Evolutionary conservation across 257 asterid genomes (phyloP).

Genomic region (Solanum commersonii): DNA sequence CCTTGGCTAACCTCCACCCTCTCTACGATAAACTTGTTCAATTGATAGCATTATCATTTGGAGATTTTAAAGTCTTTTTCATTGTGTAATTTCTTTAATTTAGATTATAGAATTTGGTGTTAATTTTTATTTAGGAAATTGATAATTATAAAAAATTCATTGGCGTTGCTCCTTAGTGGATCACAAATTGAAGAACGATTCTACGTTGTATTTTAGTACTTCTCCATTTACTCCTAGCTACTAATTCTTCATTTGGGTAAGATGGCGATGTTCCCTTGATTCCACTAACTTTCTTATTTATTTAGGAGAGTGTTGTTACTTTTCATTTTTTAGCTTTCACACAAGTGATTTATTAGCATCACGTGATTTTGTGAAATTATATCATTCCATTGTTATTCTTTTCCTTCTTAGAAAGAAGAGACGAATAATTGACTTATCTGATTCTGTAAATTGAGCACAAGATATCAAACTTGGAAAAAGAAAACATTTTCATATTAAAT

Average conservation of each 20-base stretch:
- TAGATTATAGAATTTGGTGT: background rate
- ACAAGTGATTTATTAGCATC: background rate
- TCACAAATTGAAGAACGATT: background rate
- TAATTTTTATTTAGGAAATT: no score
- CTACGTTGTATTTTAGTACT: background rate
- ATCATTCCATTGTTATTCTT: background rate
- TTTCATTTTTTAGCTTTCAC: background rate
- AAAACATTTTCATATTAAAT: background rate
- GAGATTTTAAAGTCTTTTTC: background rate
- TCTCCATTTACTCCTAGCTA: background rate
- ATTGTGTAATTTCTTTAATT: no score
- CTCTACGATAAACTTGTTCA: background rate
- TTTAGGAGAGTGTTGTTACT: background rate
- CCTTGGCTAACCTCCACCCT: no score
- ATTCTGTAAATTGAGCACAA: background rate
- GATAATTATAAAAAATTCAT: background rate
- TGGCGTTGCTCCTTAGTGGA: background rate
- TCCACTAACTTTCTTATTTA: background rate
- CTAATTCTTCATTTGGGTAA: background rate
- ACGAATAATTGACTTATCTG: background rate
- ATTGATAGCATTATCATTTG: no score
- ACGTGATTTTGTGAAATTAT: background rate
- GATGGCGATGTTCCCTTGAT: background rate
- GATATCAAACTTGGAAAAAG: background rate
- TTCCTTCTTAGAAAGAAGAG: background rate